A percentile compares a stretch with the other conserved stretches of the same genome.
phyloP scores from a whole-genome alignment of 495 filamentous ascomycete genomes.

The Aspergillus conjunctus region DNA sequence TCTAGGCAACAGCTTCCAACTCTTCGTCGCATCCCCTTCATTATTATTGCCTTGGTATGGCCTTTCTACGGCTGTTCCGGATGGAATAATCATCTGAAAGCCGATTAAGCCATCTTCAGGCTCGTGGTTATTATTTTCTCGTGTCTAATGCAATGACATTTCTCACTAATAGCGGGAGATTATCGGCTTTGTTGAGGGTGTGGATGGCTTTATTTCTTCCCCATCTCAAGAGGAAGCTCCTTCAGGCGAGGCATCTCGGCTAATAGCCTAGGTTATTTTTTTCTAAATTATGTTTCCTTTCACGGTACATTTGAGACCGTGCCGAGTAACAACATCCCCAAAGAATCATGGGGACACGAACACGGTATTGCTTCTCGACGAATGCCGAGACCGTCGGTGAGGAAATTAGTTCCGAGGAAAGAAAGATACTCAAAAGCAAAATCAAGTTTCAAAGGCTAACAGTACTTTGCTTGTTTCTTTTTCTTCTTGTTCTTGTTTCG shows the following conservation, averaged over 20 bases:
- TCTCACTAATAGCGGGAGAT: slow-evolving; percentile 20
- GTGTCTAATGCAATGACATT: not conserved
- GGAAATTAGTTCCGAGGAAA: slow-evolving; percentile 13
- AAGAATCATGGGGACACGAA: not conserved
- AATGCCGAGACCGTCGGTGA: not conserved
- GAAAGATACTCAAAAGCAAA: not conserved
- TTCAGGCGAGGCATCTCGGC: not conserved
- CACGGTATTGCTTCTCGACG: not conserved
- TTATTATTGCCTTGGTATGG: too few relatives aligned
- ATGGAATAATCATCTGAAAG: slow-evolving; percentile 13
- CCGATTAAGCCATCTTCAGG: slow-evolving; percentile 10
- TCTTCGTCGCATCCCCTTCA: too few relatives aligned
- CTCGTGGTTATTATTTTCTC: slow-evolving; percentile 1
- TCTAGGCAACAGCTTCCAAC: too few relatives aligned
- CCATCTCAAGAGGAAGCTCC: not conserved
- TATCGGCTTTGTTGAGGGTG: slow-evolving; percentile 15
- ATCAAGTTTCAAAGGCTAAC: not conserved
- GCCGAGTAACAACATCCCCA: not conserved
- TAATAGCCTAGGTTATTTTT: not conserved
- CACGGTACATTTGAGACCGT: slow-evolving; percentile 1
- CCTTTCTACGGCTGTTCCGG: too few relatives aligned
- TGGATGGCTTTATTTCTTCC: not conserved
- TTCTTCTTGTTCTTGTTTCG: not conserved
- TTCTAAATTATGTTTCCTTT: not conserved
- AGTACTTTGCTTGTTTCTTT: not conserved